phyloP scores from a whole-genome alignment of 352 stramenopile genomes.

The Phytopythium boreale region DNA sequence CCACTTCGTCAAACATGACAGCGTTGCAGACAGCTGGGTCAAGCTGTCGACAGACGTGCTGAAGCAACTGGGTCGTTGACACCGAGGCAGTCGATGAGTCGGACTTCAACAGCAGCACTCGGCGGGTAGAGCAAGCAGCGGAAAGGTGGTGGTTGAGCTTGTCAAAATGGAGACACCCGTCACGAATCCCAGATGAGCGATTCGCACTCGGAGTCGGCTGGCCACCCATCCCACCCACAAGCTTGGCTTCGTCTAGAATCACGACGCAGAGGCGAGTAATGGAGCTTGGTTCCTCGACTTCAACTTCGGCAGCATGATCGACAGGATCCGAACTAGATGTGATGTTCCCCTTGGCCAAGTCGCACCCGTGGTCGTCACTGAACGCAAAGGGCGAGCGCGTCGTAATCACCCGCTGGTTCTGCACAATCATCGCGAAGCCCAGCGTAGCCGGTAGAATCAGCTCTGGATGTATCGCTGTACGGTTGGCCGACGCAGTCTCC shows the following conservation, averaged over 20 bases:
- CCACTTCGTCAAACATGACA: conserved; percentile 21
- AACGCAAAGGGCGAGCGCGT: conserved; percentile 30
- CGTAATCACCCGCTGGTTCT: conserved; percentile 36
- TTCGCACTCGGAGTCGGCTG: not conserved
- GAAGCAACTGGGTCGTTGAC: conserved; percentile 16
- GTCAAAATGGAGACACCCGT: not conserved
- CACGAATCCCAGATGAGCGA: not conserved
- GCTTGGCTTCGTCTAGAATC: conserved; percentile 22
- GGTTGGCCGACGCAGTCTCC: conserved; percentile 12
- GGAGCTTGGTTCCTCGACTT: not conserved
- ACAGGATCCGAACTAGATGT: not conserved
- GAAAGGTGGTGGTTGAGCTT: conserved; percentile 4
- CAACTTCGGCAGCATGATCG: not conserved
- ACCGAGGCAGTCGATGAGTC: not conserved
- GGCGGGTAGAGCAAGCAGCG: conserved; percentile 1
- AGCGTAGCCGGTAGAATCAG: conserved; percentile 21
- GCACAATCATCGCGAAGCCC: conserved; percentile 32
- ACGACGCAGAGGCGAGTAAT: conserved; percentile 20
- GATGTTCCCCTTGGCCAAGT: not conserved
- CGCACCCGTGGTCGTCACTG: conserved; percentile 5
- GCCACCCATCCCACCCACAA: conserved; percentile 6
- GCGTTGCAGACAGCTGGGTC: not conserved
- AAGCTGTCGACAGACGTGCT: conserved; percentile 12
- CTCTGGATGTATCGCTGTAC: conserved; percentile 17
- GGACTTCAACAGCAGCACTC: conserved; percentile 17